Base-by-base conservation (phyloP, 495 filamentous ascomycete species). In the Penicillium silybi region DNA sequence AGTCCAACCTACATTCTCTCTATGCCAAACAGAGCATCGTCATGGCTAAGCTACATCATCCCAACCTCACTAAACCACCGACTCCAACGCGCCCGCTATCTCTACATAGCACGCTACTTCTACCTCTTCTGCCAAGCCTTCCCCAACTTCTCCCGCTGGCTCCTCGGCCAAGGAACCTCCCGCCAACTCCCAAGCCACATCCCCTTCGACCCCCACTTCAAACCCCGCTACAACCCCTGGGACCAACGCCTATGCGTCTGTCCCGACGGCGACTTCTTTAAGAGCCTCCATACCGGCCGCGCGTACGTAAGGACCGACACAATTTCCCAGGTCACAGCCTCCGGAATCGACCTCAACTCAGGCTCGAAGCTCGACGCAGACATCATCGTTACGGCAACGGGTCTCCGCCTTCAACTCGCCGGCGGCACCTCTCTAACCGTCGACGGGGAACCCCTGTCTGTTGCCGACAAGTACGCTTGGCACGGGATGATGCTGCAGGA, bases 321-420 rank as follows among this genome's bases (percentile, higher is more conserved):
- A 1, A 85, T 88, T 63, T 64, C 77, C 7, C 69, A 66, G 0
- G 78, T 88, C 4, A 80, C 75, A 0, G 60, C 64, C 7, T 64
- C 70, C 13, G 71, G 76, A 5, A 81, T 89, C 46, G 48, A 60
- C 23, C 74, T 85, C 17, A 56, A 67, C 19, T 72, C 70, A 0
- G 85, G 82, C 16, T 64, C 74, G 46, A 62, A 53, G 0, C 48
- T 88, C 7, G 63, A 79, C 3, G 77, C 81, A 0, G 84, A 88
- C 61, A 79, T 83, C 58, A 84, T 88, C 59, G 68, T 87, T 54
- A 84, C 83, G 1, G 85, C 85, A 0, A 89, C 86, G 0, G 85
- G 85, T 0, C 54, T 68, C 25, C 61, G 67, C 26, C 45, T 73
- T 39, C 54, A 59, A 41, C 20, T 72, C 1, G 57, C 32, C 15